Evolutionary conservation across 345 rosid species (phyloP), one percentile per base, ranked within the genome.

Genomic region (Gossypioides kirkii): DNA sequence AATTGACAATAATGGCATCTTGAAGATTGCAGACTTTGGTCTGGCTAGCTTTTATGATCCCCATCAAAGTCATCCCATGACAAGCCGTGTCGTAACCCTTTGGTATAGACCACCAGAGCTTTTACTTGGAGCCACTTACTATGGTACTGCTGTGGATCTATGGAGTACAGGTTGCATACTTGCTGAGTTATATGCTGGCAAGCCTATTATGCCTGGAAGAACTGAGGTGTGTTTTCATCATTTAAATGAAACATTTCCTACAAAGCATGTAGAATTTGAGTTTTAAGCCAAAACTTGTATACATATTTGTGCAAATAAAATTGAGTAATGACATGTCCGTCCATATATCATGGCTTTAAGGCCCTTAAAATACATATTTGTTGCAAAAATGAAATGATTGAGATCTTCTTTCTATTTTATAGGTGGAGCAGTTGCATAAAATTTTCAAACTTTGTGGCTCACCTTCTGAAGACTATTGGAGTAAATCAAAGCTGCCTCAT

Each of bases 181-280:
- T 77, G 97, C 98, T 36, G 99, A 95, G 69, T 69, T 92, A 45
- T 92, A 91, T 80, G 93, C 97, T 13, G 99, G 98, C 80, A 95
- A 95, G 84, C 99, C 98, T 72, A 91, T 95, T n/a, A 91, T 95
- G 99, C 99, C 98, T 32, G 99, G 99, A 84, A 88, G 99, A 88
- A 95, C 99, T 16, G 99, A 95, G 99, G 99, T 69, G 18, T 45
- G 70, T 36, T 43, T 65, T 65, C 43, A 3, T 43, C 23, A 45
- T 65, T 52, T 20, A 22, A 65, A 45, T 43, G 70, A 45, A 36
- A 65, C 2, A 3, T 43, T 45, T 45, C 18, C 53, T 65, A 10
- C 50, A 43, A 65, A 22, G 54, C 18, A 65, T 65, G 22, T 65
- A 52, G 55, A 52, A 45, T 45, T 45, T 45, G 2, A 62, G 47